Evolutionary conservation across 352 stramenopile species (phyloP).

Genomic region (Globisporangium canariense): DNA sequence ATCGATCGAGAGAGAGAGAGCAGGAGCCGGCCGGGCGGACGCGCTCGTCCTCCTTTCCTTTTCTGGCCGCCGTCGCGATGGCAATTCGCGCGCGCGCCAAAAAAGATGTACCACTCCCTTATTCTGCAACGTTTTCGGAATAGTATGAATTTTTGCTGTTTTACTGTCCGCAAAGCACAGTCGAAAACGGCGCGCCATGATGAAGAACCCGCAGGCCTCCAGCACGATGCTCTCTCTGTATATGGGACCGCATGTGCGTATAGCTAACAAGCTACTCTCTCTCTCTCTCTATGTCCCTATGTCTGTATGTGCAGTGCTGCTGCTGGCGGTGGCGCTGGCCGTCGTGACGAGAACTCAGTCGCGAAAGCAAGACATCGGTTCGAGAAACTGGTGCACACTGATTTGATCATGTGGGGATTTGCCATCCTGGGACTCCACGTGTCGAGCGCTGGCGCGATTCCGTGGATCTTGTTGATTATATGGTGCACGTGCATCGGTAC

Average conservation of each 20-base stretch:
- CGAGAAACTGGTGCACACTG: background rate
- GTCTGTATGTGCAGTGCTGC: no score
- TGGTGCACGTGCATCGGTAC: conserved; percentile 3
- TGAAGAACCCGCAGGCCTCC: no score
- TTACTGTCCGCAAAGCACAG: no score
- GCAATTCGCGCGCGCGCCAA: background rate
- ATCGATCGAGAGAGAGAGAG: background rate
- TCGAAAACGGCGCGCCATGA: no score
- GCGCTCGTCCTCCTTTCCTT: background rate
- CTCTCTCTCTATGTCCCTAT: no score
- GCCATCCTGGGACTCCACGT: conserved; percentile 8
- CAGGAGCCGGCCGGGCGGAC: background rate
- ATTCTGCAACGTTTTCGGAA: no score
- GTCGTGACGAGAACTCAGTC: background rate
- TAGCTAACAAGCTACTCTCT: no score
- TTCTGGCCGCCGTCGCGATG: background rate
- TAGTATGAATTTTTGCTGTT: no score
- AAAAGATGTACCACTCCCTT: no score
- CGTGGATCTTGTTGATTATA: background rate
- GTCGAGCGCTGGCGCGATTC: background rate
- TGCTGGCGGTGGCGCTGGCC: no score
- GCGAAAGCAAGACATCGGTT: background rate
- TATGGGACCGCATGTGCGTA: no score
- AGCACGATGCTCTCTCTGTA: no score
- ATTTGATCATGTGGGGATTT: conserved; percentile 2